Conservation (phyloP, 2,329 filamentous ascomycete genomes). For the Xylaria sp. region DNA sequence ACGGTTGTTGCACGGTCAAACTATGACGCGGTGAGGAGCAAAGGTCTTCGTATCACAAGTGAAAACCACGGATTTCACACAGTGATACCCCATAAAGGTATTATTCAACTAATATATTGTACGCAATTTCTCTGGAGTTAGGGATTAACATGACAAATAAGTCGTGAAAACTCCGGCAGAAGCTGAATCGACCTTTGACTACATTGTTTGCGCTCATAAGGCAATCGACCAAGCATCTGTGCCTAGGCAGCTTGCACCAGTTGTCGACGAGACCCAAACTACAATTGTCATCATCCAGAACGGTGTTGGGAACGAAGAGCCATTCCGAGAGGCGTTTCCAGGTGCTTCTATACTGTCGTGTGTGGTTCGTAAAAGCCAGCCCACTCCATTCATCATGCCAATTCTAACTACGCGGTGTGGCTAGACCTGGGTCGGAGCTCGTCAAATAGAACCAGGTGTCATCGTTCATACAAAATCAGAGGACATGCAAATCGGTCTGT, state of each 20-base stretch:
- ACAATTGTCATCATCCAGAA: constrained; percentile 70
- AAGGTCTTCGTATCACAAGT: constrained; percentile 64
- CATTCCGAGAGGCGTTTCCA: constrained; percentile 61
- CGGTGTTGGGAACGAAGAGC: constrained; percentile 68
- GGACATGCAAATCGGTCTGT: constrained; percentile 65
- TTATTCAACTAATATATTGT: neutral
- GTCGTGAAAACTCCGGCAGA: constrained; percentile 60
- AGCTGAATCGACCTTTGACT: constrained; percentile 61
- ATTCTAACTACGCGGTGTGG: neutral
- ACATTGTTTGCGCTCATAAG: constrained; percentile 66
- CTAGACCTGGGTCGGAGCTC: constrained; percentile 64
- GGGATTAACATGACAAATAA: constrained; percentile 35
- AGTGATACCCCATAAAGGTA: constrained; percentile 59
- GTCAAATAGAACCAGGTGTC: constrained; percentile 59
- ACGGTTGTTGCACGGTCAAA: constrained; percentile 71
- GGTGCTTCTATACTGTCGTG: constrained; percentile 63
- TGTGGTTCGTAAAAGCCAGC: constrained; percentile 55
- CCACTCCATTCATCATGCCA: neutral
- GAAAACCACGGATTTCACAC: constrained; percentile 65
- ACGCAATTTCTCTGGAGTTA: neutral
- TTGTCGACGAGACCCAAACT: constrained; percentile 54
- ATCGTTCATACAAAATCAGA: constrained; percentile 63
- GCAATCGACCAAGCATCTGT: constrained; percentile 56
- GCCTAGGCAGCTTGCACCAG: constrained; percentile 49
- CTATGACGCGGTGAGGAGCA: constrained; percentile 62